Base-by-base conservation (phyloP, 164 flowering plant genomes). In the Cinnamomum chago region DNA sequence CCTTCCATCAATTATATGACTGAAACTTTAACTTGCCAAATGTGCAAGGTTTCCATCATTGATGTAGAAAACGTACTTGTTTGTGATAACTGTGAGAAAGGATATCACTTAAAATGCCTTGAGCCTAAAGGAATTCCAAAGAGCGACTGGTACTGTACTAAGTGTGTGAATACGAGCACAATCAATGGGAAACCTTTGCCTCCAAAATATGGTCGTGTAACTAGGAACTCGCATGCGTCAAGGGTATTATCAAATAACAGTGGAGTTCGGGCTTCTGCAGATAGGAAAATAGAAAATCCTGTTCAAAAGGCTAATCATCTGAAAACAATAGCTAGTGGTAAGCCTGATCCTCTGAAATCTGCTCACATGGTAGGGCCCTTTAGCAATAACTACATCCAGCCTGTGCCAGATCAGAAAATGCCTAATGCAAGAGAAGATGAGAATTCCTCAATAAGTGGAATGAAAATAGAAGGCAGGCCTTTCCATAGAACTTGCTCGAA, bases 71-170 rank as follows among this genome's bases (percentile, higher is more conserved):
- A 77, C 77, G 81, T 88, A 72, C 92, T 91, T 80, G 83, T 94
- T 78, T 94, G 99, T 84, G 99, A 96, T 87, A 86, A 90, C 70
- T 96, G 99, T 82, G 99, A 96, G 81, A 88, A 86, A 74, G 99
- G 95, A 76, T 84, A 73, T 82, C 98, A 96, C 83, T 75, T 91
- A 70, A 91, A 86, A 72, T 96, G 99, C 79, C 87, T 92, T 66
- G 92, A 85, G 78, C 55, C 87, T 70, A 92, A 86, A 73, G 88
- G 85, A 71, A 84, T 90, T 75, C 94, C 91, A 67, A 85, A 89
- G 81, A 87, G 84, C 72, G 99, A 93, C 73, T 95, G 98, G 98
- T 92, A 93, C 76, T 93, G 99, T 82, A 80, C 84, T 20, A 90
- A 78, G 81, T 95, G 99, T 79, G 70, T 91, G 84, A 35, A 78